Base-by-base conservation (phyloP, 2,329 filamentous ascomycete species). In the Stachybotrys chartarum region DNA sequence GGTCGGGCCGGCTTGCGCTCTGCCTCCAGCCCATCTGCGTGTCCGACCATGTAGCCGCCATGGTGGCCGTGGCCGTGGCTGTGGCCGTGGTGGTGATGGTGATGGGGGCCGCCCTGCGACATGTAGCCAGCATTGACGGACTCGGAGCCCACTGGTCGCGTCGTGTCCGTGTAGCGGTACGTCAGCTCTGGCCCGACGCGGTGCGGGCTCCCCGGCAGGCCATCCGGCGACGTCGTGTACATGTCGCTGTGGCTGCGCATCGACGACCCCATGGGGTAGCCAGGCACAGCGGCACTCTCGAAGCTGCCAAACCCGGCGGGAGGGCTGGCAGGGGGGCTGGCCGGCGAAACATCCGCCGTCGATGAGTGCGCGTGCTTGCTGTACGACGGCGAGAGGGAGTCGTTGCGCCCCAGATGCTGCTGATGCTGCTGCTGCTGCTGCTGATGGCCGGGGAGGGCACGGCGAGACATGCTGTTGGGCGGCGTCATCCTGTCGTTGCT, bases 151-250 rank as follows among this genome's bases (percentile, higher is more conserved):
- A 10, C 16, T 16, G 16, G 50, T 3, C 30, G 50, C 24, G 65
- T 68, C 30, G 66, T 65, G 51, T 68, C 67, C 4, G 59, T 61
- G 57, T 70, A 70, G 53, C 67, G 64, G 61, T 70, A 70, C 24
- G 63, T 57, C 56, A 68, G 63, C 35, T 68, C 63, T 3, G 57
- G 55, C 16, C 44, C 48, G 6, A 44, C 17, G 1, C 61, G 58
- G 53, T 59, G 52, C 3, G 61, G 54, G 24, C 57, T 58, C 6
- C 48, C 42, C 11, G 32, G 30, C 30, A 17, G 5, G 5, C 5
- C 30, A 35, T 31, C 31, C 7, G 55, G 30, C 2, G 56, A 32
- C 4, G 57, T 60, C 6, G 59, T 60, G 54, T 63, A 63, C 45
- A 59, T 45, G 49, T 59, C 57, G 24, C n/a, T 18, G 7, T 52